These are phyloP conservation scores for Ascosphaera aggregata DNA, from an alignment of 2,329 filamentous ascomycete genomes.

Conservation along the genomic window DNA sequence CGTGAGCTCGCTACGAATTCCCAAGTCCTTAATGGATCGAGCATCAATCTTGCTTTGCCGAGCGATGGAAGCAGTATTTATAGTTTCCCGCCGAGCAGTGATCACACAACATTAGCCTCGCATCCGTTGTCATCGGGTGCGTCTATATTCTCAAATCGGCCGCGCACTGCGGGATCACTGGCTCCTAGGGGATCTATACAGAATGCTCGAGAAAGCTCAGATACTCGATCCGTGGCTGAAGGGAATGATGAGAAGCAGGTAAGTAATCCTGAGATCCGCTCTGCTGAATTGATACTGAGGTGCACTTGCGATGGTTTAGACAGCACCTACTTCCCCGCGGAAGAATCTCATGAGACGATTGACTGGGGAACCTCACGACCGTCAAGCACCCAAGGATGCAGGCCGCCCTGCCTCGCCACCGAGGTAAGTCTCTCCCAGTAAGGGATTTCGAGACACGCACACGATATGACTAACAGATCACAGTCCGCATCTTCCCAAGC, in stretches of 20 bases:
- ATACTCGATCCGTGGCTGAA: neutral
- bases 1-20: slow-evolving; percentile 66
- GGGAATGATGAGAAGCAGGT: neutral
- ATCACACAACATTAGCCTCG: slow-evolving; percentile 3
- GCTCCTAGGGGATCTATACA: neutral
- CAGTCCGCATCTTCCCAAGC: neutral
- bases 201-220: neutral
- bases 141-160: slow-evolving; percentile 1
- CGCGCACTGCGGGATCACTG: neutral
- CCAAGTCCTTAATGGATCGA: slow-evolving; percentile 31
- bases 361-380: neutral
- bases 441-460: too few relatives aligned
- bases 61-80: slow-evolving; percentile 9
- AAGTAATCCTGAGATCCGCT: neutral
- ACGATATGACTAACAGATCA: neutral
- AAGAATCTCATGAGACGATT: slow-evolving; percentile 1
- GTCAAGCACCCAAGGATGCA: neutral
- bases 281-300: neutral
- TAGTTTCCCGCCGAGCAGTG: slow-evolving; percentile 2
- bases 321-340: neutral
- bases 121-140: neutral
- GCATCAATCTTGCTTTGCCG: slow-evolving; percentile 8
- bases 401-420: neutral
- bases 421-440: neutral
- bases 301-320: neutral